These are phyloP conservation scores for Geum urbanum DNA, from an alignment of 306 rosid species.

Conservation along the genomic window DNA sequence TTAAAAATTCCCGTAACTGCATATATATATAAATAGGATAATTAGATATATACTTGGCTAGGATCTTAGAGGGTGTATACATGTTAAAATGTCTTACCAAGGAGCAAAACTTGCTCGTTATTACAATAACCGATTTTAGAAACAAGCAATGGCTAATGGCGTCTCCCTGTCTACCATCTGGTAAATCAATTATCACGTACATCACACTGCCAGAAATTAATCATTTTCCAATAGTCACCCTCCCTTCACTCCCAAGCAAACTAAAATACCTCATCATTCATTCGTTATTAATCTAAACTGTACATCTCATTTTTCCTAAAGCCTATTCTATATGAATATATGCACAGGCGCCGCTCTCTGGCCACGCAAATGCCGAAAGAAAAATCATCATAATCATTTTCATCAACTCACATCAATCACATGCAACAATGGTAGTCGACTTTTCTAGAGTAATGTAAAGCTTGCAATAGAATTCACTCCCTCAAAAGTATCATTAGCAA, in stretches of 20 bases:
- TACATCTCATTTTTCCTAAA: background rate
- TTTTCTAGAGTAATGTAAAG: background rate
- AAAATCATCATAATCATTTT: conserved; percentile 14
- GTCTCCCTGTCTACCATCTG: background rate
- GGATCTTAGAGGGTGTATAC: too few species aligned
- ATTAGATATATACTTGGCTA: too few species aligned
- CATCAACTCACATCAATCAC: too few species aligned
- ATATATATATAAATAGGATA: too few species aligned
- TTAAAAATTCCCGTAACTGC: too few species aligned
- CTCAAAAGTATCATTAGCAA: conserved; percentile 1
- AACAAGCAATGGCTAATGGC: background rate
- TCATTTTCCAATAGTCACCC: conserved; percentile 28
- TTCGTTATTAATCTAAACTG: background rate
- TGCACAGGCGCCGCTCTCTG: background rate
- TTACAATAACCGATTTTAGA: too few species aligned
- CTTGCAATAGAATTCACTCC: background rate
- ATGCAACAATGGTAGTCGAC: conserved; percentile 21
- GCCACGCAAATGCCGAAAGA: background rate
- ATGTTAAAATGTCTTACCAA: too few species aligned
- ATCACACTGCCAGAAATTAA: conserved; percentile 31
- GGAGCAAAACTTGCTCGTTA: too few species aligned
- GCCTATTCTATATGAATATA: background rate
- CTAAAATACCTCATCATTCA: conserved; percentile 7
- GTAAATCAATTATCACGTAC: conserved; percentile 24
- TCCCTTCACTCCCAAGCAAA: conserved; percentile 54